Conservation (phyloP, 2,329 filamentous ascomycete genomes). For the Dothidotthia symphoricarpi region DNA sequence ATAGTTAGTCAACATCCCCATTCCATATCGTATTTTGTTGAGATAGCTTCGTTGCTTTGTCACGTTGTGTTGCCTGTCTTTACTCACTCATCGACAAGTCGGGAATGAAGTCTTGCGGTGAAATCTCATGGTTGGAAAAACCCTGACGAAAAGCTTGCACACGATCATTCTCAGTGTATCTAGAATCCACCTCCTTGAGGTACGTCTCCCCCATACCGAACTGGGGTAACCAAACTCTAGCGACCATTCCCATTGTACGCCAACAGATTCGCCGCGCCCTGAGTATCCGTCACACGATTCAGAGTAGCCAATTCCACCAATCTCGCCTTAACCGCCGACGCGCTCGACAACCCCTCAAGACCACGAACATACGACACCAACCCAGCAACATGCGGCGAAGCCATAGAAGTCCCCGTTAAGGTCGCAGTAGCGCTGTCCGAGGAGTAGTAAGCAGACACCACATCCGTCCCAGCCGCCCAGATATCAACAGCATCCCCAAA, state of each 20-base stretch:
- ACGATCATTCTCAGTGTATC: too few relatives aligned
- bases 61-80: too few relatives aligned
- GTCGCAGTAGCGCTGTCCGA: constrained; percentile 44
- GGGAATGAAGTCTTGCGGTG: too few relatives aligned
- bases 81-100: too few relatives aligned
- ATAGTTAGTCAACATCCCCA: too few relatives aligned
- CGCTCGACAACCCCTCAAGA: constrained; percentile 41
- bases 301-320: constrained; percentile 22
- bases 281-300: constrained; percentile 19
- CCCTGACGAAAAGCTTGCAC: too few relatives aligned
- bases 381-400: constrained; percentile 66
- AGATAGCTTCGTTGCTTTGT: too few relatives aligned
- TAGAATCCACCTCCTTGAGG: too few relatives aligned
- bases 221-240: too few relatives aligned
- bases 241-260: constrained; percentile 31
- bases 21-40: too few relatives aligned
- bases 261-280: constrained; percentile 23
- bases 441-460: constrained; percentile 48
- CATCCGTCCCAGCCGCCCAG: constrained; percentile 40
- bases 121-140: too few relatives aligned
- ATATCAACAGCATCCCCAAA: constrained; percentile 42
- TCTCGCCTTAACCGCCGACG: constrained; percentile 18
- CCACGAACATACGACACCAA: constrained; percentile 66
- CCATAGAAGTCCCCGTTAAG: constrained; percentile 63
- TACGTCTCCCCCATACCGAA: too few relatives aligned